Base-by-base conservation (phyloP, 2,329 filamentous ascomycete genomes). In the Epichloe uncinata region DNA sequence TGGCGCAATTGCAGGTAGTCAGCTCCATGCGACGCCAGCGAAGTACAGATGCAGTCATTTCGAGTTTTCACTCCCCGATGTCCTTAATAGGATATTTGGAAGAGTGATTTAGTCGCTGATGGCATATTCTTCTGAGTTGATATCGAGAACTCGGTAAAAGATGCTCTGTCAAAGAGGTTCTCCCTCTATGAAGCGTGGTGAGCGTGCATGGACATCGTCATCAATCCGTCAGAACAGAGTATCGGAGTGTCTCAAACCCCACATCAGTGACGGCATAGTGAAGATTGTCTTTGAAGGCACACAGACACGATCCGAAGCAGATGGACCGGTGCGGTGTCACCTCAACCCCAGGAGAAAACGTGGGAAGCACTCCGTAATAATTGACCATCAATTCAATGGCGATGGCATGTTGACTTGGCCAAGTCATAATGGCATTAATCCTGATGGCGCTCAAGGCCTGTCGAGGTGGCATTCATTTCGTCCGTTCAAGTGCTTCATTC, bases 171-270 rank as follows among this genome's bases (percentile, higher is more conserved):
- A 30, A 11, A 30, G 8, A 30, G 8, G 0, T 30, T 30, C 8
- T 11, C 26, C 8, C 26, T 30, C 26, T 30, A 9, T 11, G 26
- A 30, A 18, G 38, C 38, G 9, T 20, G 38, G 11, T 16, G 13
- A 45, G 34, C 34, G 18, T 26, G 20, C 44, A 5, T 45, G 34
- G 22, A 9, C n/a, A 18, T 22, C 18, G 38, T n/a, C 26, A 12
- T 20, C 15, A 30, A 41, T 18, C n/a, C 35, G 18, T 20, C 11
- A 47, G 22, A 47, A 26, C 30, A 11, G 46, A 12, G 22, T 41
- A 26, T 20, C 26, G n/a, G 22, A 44, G 33, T 49, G 47, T 49
- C 41, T 49, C 47, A 49, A 44, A 48, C 40, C 40, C 47, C 40
- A 42, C 38, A 44, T 20, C 34, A 8, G 22, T 6, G 22, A 38